Conservation (phyloP, 2,329 filamentous ascomycete species). For the Penicillium crustosum region DNA sequence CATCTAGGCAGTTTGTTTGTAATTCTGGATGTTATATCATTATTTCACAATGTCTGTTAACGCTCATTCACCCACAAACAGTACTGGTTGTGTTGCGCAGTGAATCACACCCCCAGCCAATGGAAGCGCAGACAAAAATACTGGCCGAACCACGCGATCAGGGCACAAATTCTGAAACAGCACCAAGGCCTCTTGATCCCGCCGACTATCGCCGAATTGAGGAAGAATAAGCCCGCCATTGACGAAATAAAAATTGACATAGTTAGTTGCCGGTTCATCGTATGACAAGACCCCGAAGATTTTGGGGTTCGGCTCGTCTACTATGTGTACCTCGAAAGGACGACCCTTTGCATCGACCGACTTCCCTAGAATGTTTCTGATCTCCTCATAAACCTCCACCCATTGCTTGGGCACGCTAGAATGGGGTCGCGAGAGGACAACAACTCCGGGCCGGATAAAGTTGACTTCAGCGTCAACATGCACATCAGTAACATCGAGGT, state of each 20-base stretch:
- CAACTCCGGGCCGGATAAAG: conserved; percentile 22
- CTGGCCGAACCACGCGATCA: conserved; percentile 21
- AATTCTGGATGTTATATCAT: not conserved
- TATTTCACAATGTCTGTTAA: too few relatives aligned
- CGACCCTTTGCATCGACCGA: conserved; percentile 26
- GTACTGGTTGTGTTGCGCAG: conserved; percentile 29
- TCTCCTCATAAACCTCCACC: conserved; percentile 23
- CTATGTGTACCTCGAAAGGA: conserved; percentile 20
- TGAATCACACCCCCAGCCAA: conserved; percentile 32
- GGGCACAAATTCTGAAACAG: conserved; percentile 25
- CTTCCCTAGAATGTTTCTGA: conserved; percentile 12
- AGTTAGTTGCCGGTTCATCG: conserved; percentile 26
- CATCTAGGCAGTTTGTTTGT: not conserved
- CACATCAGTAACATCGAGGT: conserved; percentile 32
- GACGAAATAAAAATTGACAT: conserved; percentile 34
- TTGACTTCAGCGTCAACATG: conserved; percentile 26
- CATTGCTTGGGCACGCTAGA: conserved; percentile 16
- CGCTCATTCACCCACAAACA: not conserved
- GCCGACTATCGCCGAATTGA: conserved; percentile 25
- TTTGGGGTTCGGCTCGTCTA: conserved; percentile 27
- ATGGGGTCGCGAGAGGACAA: conserved; percentile 28
- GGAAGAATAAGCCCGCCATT: conserved; percentile 32
- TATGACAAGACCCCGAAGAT: conserved; percentile 4
- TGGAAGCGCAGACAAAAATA: conserved; percentile 25
- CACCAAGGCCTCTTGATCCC: conserved; percentile 23